Evolutionary conservation across 176 grass and related monocot genomes (phyloP), one percentile per base, ranked within the genome.

Genomic region (Musa itinerans): DNA sequence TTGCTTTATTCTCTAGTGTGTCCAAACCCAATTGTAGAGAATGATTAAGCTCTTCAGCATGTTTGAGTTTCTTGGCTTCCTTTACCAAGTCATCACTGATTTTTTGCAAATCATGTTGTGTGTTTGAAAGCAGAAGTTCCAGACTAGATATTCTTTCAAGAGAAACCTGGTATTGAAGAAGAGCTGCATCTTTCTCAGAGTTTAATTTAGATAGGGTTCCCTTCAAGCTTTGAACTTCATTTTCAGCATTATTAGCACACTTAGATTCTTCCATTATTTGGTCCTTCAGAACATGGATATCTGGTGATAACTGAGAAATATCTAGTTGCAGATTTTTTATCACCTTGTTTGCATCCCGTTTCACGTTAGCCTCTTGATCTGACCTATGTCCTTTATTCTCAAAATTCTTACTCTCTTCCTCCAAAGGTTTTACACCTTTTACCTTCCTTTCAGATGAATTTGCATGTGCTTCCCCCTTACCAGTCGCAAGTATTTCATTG

Each of bases 241-340:
- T 69, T 78, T 78, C 63, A 78, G 64, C 76, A 68, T 57, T 78
- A 21, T 78, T 68, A 55, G 76, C 76, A 78, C 52, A 13, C 14
- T 78, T 52, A 12, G 64, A 78, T 69, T 78, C 52, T 78, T 52
- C 63, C 25, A 52, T n/a, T 20, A 29, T 68, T 23, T 69, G 83
- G 19, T 86, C 82, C 78, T 89, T 94, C 64, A 93, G 65, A 76
- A 65, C 86, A 25, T 69, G 63, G 14, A 53, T 78, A 50, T 78
- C 76, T 9, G 64, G 27, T 68, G 76, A 56, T 55, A 78, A 68
- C 63, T 65, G 15, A 9, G 24, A 68, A 65, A 92, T 73, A 78
- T 99, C 90, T 80, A 89, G 76, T 68, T 99, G 84, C 81, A 91
- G 73, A 80, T 73, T 86, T 64, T 10, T 50, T 51, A 86, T 85